Evolutionary conservation across 2,329 filamentous ascomycete genomes (phyloP).

Genomic region (Sporothrix pallida): DNA sequence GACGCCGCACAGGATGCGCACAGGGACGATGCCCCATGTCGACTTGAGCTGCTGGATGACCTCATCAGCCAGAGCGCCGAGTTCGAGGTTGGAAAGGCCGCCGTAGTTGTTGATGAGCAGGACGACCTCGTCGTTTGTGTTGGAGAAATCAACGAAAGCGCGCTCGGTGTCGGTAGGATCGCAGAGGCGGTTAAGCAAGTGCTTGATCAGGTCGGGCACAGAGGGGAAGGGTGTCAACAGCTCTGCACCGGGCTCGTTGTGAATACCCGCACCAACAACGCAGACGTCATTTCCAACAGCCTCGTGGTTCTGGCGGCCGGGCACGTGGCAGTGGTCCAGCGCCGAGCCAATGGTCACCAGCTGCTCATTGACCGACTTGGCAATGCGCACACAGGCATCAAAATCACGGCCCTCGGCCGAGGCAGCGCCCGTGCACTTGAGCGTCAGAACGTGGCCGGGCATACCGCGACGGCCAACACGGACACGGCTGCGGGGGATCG

Average conservation of each 20-base stretch:
- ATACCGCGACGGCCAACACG: conserved; percentile 66
- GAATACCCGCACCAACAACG: conserved; percentile 68
- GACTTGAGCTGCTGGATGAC: conserved; percentile 55
- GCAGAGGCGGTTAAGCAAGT: conserved; percentile 53
- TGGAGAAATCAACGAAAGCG: conserved; percentile 55
- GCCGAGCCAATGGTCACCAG: conserved; percentile 64
- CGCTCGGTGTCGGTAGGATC: conserved; percentile 60
- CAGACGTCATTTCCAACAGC: conserved; percentile 58
- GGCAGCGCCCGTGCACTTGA: conserved; percentile 63
- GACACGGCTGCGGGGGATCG: conserved; percentile 62
- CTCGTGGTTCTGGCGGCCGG: conserved; percentile 56
- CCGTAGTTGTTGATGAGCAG: conserved; percentile 66
- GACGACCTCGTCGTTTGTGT: conserved; percentile 54
- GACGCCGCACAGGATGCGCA: conserved; percentile 65
- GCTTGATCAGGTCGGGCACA: conserved; percentile 62
- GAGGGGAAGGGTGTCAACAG: conserved; percentile 61
- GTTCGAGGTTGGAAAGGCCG: conserved; percentile 62
- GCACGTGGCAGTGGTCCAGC: conserved; percentile 66
- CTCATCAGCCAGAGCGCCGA: conserved; percentile 61
- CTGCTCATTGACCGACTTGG: conserved; percentile 55
- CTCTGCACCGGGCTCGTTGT: conserved; percentile 68
- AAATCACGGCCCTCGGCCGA: conserved; percentile 52
- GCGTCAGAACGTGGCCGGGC: conserved; percentile 64
- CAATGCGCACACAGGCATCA: conserved; percentile 57
- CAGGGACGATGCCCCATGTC: conserved; percentile 56